These are phyloP conservation scores for Xylaria sp. DNA, from an alignment of 2,329 filamentous ascomycete genomes.

Conservation along the genomic window DNA sequence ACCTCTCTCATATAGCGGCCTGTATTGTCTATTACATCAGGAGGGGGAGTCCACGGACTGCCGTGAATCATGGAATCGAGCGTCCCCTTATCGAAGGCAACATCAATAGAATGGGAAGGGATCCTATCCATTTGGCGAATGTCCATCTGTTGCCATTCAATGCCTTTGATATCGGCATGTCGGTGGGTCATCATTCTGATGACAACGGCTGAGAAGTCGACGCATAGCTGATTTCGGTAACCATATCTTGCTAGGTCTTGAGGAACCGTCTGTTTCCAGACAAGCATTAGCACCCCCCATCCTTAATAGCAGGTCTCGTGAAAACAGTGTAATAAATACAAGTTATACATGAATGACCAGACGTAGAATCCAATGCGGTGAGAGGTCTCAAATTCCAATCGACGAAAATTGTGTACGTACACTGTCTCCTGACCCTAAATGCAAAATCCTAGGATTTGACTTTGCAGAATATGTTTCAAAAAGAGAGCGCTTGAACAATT, in stretches of 20 bases:
- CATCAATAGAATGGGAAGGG: conserved; percentile 56
- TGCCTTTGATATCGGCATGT: conserved; percentile 52
- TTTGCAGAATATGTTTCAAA: conserved; percentile 49
- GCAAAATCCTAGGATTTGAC: conserved; percentile 58
- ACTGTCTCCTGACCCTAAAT: conserved; percentile 68
- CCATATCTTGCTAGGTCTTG: conserved; percentile 57
- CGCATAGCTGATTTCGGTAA: conserved; percentile 63
- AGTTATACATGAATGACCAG: neutral
- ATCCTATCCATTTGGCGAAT: conserved; percentile 61
- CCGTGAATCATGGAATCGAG: conserved; percentile 67
- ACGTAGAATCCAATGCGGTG: neutral
- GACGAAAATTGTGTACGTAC: conserved; percentile 51
- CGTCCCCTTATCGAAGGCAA: conserved; percentile 68
- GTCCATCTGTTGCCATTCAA: conserved; percentile 63
- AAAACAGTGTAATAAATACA: neutral
- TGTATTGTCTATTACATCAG: conserved; percentile 60
- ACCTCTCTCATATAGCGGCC: conserved; percentile 62
- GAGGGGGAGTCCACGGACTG: conserved; percentile 62
- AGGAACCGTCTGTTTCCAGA: conserved; percentile 58
- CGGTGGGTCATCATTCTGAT: conserved; percentile 62
- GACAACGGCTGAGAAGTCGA: conserved; percentile 66
- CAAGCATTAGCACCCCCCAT: conserved; percentile 4
- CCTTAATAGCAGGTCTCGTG: neutral
- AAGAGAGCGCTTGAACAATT: conserved; percentile 58
- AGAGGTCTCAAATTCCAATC: neutral